A percentile compares a stretch with the other conserved stretches of the same genome.
These are phyloP conservation scores for Lecanicillium sp. DNA, from an alignment of 2,329 filamentous ascomycete species.

Conservation along the genomic window DNA sequence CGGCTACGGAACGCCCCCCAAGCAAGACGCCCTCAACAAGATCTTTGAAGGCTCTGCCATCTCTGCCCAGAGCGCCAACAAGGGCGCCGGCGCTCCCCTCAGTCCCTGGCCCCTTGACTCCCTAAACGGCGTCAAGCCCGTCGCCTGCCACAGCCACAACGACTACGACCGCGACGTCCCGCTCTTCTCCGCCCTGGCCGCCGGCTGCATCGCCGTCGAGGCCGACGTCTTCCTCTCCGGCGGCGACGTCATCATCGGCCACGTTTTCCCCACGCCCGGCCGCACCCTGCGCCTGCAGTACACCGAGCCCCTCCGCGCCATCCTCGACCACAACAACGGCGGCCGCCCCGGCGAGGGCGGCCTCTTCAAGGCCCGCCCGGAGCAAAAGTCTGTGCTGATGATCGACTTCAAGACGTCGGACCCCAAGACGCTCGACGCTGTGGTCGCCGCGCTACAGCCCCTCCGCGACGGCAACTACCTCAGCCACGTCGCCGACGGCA, in stretches of 20 bases:
- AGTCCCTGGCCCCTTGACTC: conserved; percentile 18
- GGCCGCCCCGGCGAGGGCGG: conserved; percentile 30
- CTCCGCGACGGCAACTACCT: conserved; percentile 55
- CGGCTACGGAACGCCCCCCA: conserved; percentile 14
- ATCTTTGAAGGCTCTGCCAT: conserved; percentile 14
- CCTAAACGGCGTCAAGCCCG: conserved; percentile 14
- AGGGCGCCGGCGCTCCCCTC: conserved; percentile 14
- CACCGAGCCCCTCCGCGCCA: conserved; percentile 13
- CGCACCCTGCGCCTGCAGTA: conserved; percentile 15
- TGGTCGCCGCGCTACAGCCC: conserved; percentile 40
- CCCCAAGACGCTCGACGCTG: conserved; percentile 16
- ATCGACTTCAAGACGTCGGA: conserved; percentile 60
- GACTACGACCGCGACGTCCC: conserved; percentile 63
- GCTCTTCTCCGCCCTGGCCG: conserved; percentile 54
- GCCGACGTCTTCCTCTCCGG: conserved; percentile 62
- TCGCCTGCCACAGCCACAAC: conserved; percentile 62
- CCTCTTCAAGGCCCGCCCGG: conserved; percentile 48
- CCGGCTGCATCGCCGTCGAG: conserved; percentile 59
- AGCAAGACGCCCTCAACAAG: conserved; percentile 17
- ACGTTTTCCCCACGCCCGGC: conserved; percentile 30
- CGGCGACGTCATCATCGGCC: conserved; percentile 54
- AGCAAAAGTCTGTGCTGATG: conserved; percentile 54
- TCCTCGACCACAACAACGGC: conserved; percentile 17
- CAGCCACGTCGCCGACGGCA: conserved; percentile 43
- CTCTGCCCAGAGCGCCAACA: conserved; percentile 18